phyloP scores from a whole-genome alignment of 495 filamentous ascomycete genomes.

The Baudoinia panamericana region DNA sequence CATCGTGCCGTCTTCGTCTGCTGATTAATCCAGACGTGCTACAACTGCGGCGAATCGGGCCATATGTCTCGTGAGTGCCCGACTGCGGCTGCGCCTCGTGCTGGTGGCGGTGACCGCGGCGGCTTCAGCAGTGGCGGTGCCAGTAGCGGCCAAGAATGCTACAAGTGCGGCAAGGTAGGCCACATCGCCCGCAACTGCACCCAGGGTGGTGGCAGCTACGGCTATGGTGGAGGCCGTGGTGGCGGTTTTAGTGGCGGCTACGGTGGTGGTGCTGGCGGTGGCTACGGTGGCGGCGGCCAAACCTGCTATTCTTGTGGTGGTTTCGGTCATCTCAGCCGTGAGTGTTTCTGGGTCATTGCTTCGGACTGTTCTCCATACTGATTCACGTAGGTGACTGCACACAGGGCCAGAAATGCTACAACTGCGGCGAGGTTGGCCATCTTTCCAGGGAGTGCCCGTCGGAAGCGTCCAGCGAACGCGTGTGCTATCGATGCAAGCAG shows the following conservation, averaged over 20 bases:
- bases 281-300: constrained; percentile 38
- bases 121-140: constrained; percentile 28
- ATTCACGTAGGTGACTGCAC: constrained; percentile 55
- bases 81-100: constrained; percentile 39
- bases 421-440: constrained; percentile 93
- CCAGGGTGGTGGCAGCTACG: constrained; percentile 37
- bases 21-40: constrained; percentile 47
- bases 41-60: constrained; percentile 74
- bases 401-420: constrained; percentile 99
- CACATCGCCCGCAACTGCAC: constrained; percentile 96
- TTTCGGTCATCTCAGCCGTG: constrained; percentile 84
- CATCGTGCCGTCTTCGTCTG: neutral
- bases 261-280: constrained; percentile 28
- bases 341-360: too few species aligned
- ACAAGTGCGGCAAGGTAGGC: constrained; percentile 96
- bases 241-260: constrained; percentile 31
- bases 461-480: constrained; percentile 76
- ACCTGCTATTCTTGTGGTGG: constrained; percentile 97
- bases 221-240: constrained; percentile 28
- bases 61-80: constrained; percentile 92
- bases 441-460: constrained; percentile 90
- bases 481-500: constrained; percentile 99
- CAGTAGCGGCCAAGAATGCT: constrained; percentile 64
- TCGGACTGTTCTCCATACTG: too few species aligned
- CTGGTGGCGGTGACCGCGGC: constrained; percentile 30